phyloP scores from a whole-genome alignment of 2,329 filamentous ascomycete species.

The Dothideomycetes sp. region DNA sequence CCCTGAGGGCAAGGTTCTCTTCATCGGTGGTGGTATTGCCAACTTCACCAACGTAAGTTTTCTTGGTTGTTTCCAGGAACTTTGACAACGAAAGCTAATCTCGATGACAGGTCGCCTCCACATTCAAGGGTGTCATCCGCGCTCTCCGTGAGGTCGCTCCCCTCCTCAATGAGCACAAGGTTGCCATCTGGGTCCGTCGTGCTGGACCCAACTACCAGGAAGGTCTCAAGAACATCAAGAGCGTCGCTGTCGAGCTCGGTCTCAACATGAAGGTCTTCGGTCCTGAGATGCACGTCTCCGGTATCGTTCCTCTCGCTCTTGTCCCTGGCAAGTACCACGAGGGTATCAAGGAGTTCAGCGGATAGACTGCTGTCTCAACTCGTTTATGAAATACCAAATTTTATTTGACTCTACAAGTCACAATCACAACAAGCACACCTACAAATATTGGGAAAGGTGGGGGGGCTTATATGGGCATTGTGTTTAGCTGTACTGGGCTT shows the following conservation, averaged over 20 bases:
- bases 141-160: conserved; percentile 83
- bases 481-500: no score
- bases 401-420: no score
- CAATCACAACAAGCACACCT: no score
- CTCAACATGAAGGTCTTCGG: conserved; percentile 89
- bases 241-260: conserved; percentile 83
- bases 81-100: no score
- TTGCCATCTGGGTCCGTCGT: conserved; percentile 89
- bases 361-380: conserved; percentile 23
- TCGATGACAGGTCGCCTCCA: no score
- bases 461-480: no score
- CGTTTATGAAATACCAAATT: no score
- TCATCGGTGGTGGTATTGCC: conserved; percentile 99
- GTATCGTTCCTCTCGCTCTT: conserved; percentile 89
- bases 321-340: conserved; percentile 46
- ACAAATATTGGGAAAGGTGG: no score
- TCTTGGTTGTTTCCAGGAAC: no score
- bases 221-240: conserved; percentile 99
- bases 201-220: conserved; percentile 98
- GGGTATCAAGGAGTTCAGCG: conserved; percentile 50
- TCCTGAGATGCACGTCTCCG: conserved; percentile 78
- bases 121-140: conserved; percentile 99
- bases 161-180: conserved; percentile 86
- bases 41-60: conserved; percentile 99
- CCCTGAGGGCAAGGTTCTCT: conserved; percentile 93